Conservation (phyloP, 352 stramenopile genomes). For the Pythium pectinolyticum region DNA sequence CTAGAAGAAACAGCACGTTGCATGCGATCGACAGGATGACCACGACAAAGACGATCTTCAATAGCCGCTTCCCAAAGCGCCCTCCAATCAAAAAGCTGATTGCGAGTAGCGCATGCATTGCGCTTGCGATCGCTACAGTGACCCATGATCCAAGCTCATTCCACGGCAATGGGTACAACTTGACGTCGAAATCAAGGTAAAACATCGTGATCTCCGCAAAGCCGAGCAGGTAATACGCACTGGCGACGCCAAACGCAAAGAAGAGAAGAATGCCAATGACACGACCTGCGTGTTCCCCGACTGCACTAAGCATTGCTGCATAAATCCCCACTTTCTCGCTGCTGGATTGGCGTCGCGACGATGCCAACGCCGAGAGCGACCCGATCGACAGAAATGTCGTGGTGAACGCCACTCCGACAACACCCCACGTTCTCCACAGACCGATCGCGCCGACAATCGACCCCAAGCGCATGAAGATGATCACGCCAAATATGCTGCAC, state of each 20-base stretch:
- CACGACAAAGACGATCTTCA: slow-evolving; percentile 41
- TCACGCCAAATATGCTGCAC: slow-evolving; percentile 55
- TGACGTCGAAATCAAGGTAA: slow-evolving; percentile 32
- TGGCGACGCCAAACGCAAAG: slow-evolving; percentile 37
- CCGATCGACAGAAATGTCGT: slow-evolving; percentile 50
- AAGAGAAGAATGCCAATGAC: slow-evolving; percentile 41
- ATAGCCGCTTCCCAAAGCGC: slow-evolving; percentile 21
- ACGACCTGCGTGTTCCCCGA: slow-evolving; percentile 37
- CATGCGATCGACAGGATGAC: slow-evolving; percentile 37
- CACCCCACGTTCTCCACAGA: slow-evolving; percentile 22
- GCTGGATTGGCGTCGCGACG: slow-evolving; percentile 1
- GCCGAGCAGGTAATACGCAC: slow-evolving; percentile 48
- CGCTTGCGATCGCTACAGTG: slow-evolving; percentile 34
- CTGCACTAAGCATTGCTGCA: slow-evolving; percentile 24
- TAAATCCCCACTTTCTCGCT: slow-evolving; percentile 27
- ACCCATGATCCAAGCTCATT: slow-evolving; percentile 36
- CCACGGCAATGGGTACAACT: slow-evolving; percentile 38
- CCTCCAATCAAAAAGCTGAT: slow-evolving; percentile 20
- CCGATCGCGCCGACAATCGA: slow-evolving; percentile 41
- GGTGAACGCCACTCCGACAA: slow-evolving; percentile 37
- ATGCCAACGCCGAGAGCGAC: slow-evolving; percentile 49
- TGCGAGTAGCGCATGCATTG: slow-evolving; percentile 27
- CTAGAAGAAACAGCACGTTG: slow-evolving; percentile 38
- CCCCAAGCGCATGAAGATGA: slow-evolving; percentile 57
- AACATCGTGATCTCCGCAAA: slow-evolving; percentile 52